These are phyloP conservation scores for Saturnispora serradocipensis DNA, from an alignment of 805 yeast species.

Conservation along the genomic window DNA sequence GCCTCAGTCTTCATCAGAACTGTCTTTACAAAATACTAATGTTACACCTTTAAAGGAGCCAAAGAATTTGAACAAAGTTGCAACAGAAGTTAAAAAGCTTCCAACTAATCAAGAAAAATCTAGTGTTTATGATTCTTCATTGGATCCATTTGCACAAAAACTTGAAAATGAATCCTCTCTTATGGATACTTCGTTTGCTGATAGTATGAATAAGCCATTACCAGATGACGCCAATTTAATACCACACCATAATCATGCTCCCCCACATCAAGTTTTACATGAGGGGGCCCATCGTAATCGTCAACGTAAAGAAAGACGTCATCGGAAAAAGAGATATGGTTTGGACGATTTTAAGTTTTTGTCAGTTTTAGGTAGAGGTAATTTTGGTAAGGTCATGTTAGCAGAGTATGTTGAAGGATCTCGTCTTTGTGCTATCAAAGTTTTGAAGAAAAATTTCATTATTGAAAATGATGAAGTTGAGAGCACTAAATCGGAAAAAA, in stretches of 20 bases:
- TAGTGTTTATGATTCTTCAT: neutral
- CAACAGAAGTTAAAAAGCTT: constrained; percentile 11
- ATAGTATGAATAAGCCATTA: neutral
- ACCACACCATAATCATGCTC: constrained; percentile 3
- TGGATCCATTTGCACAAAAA: constrained; percentile 3
- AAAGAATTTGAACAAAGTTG: constrained; percentile 20
- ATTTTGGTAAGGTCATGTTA: constrained; percentile 96
- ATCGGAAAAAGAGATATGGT: constrained; percentile 67
- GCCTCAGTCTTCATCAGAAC: neutral
- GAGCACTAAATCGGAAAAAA: constrained; percentile 87
- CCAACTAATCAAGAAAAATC: neutral
- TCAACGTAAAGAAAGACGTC: constrained; percentile 27
- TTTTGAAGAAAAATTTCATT: constrained; percentile 89
- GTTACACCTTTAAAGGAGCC: neutral
- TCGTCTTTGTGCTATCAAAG: constrained; percentile 88
- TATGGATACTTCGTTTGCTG: neutral
- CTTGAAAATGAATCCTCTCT: neutral
- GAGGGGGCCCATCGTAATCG: constrained; percentile 14
- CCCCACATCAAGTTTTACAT: constrained; percentile 12
- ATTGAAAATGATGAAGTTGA: constrained; percentile 95
- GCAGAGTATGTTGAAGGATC: constrained; percentile 85
- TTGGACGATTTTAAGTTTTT: constrained; percentile 89
- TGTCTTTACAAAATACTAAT: neutral
- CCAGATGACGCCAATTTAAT: neutral
- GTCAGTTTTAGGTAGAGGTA: constrained; percentile 96